Evolutionary conservation across 2,329 filamentous ascomycete species (phyloP), one percentile per base, ranked within the genome.

Genomic region (Xylaria sp.): DNA sequence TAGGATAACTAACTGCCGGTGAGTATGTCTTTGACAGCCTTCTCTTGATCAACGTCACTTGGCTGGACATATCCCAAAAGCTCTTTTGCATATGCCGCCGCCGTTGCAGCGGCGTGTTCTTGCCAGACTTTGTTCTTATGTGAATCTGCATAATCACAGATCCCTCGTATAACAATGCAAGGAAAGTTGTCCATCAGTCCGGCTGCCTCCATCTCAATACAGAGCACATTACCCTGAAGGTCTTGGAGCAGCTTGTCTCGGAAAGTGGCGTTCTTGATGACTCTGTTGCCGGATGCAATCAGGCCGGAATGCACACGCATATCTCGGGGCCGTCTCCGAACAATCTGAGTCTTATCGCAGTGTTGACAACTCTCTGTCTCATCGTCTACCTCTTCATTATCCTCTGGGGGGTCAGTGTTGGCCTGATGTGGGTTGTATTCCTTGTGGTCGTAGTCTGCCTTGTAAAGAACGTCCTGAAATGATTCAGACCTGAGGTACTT

Each of bases 61-160:
- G 59, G 67, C 54, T 25, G 46, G 20, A 69, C 54, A 57, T 55
- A 59, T 52, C 28, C 31, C 4, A 69, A 37, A 57, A 69, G 52
- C 20, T 62, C 66, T 12, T 69, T 69, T 1, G 57, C 37, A 62
- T 10, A 69, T 37, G 66, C 66, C 1, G 66, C 66, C 0, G 66
- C 66, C 5, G 28, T 6, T 7, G 61, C 61, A 13, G 61, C 61
- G 41, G 66, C 61, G 44, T 65, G 50, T 18, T 61, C 50, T 18
- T 65, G 69, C 76, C 75, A 78, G 5, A 9, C 31, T 10, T 76
- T 69, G 52, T 77, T 77, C 46, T 76, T 77, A 28, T 78, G 73
- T 1, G 74, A 74, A 48, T 78, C 75, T 3, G 76, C 70, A 56
- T 77, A 78, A 28, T 76, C 70, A 59, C 73, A 75, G 31, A 78